A percentile compares a stretch with the other conserved stretches of the same genome.
These are phyloP conservation scores for Scheffersomyces spartinae DNA, from an alignment of 805 yeast species.

Conservation along the genomic window DNA sequence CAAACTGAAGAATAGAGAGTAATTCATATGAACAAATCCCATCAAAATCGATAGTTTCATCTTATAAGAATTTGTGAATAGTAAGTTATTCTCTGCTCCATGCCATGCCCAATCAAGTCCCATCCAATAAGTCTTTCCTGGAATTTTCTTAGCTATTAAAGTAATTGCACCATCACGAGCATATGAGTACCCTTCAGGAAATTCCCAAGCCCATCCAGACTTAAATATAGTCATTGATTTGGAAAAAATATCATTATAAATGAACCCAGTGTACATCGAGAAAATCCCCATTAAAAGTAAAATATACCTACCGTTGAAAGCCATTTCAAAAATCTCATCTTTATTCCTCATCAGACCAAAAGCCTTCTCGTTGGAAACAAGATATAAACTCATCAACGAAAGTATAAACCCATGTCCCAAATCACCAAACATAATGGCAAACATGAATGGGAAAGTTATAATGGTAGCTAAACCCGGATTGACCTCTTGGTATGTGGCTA, in stretches of 20 bases:
- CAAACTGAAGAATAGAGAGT: constrained; percentile 56
- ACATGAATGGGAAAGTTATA: constrained; percentile 72
- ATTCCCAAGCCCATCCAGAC: constrained; percentile 62
- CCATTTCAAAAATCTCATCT: constrained; percentile 73
- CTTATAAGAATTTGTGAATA: constrained; percentile 64
- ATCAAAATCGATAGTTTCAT: constrained; percentile 67
- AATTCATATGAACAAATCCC: constrained; percentile 70
- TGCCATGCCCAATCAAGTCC: constrained; percentile 74
- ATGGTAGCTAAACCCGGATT: constrained; percentile 68
- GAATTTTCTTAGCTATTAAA: constrained; percentile 32
- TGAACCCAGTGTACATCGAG: constrained; percentile 64
- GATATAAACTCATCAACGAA: constrained; percentile 38
- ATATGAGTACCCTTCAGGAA: constrained; percentile 33
- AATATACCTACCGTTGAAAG: constrained; percentile 59
- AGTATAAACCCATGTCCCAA: constrained; percentile 66
- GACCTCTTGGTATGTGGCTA: constrained; percentile 64
- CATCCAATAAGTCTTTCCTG: constrained; percentile 40
- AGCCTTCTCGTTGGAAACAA: constrained; percentile 44
- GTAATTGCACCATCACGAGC: constrained; percentile 20
- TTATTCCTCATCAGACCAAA: constrained; percentile 43
- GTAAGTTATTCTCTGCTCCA: constrained; percentile 61
- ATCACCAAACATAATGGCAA: constrained; percentile 79
- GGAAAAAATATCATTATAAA: constrained; percentile 65
- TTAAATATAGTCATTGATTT: constrained; percentile 55
- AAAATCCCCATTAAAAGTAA: constrained; percentile 59